Conservation (phyloP, 2,329 filamentous ascomycete species). For the Diaporthe sp. region DNA sequence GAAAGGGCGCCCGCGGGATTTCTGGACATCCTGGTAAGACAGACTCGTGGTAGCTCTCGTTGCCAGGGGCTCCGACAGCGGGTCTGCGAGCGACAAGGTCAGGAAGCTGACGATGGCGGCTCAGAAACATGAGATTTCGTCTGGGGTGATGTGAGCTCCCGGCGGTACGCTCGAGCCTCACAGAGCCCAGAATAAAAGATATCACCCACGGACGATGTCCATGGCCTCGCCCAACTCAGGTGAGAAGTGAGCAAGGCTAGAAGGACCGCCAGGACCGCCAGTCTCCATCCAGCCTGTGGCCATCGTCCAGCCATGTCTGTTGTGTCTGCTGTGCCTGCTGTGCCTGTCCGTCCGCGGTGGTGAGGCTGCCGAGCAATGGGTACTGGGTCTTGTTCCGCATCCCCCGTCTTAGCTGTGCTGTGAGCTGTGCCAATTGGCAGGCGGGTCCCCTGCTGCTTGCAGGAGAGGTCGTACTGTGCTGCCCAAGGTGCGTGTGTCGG, state of each 20-base stretch:
- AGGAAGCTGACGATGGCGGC: constrained; percentile 27
- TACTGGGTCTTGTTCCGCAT: background rate
- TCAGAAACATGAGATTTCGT: constrained; percentile 33
- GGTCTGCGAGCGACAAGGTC: constrained; percentile 11
- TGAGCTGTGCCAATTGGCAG: constrained; percentile 19
- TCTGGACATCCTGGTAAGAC: constrained; percentile 7
- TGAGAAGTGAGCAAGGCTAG: constrained; percentile 7
- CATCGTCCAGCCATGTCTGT: too few relatives aligned
- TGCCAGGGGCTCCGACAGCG: constrained; percentile 35
- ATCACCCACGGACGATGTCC: constrained; percentile 26
- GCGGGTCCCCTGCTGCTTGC: constrained; percentile 23
- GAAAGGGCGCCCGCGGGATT: constrained; percentile 12
- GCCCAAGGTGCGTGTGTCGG: background rate
- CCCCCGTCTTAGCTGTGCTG: constrained; percentile 5
- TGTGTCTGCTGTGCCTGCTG: too few relatives aligned
- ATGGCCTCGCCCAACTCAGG: constrained; percentile 12
- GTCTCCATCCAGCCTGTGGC: constrained; percentile 7
- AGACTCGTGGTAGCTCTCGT: background rate
- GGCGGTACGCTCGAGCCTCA: background rate
- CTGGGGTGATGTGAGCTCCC: constrained; percentile 16
- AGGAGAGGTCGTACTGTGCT: constrained; percentile 3
- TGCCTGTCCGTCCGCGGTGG: background rate
- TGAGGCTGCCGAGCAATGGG: background rate
- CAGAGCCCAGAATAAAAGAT: background rate
- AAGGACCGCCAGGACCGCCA: constrained; percentile 2